Evolutionary conservation across 441 rosid genomes (phyloP).

Genomic region (Gossypium schwendimanii): DNA sequence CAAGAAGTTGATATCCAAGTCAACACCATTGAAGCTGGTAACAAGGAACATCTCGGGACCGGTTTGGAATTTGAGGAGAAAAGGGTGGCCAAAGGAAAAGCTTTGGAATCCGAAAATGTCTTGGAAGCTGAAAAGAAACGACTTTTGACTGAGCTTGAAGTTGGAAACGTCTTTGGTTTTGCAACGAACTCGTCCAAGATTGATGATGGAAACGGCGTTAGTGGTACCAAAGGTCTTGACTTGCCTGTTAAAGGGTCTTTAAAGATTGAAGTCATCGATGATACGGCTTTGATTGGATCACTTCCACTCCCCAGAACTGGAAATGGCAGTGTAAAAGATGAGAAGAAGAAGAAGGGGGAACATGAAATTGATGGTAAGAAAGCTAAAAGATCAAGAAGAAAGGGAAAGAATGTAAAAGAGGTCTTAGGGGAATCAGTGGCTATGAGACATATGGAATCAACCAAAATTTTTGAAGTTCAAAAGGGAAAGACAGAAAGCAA

Average conservation of each 20-base stretch:
- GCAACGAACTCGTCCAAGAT: conserved; percentile 2
- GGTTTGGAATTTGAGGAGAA: conserved; percentile 16
- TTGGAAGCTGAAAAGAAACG: conserved; percentile 56
- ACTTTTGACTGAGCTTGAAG: conserved; percentile 46
- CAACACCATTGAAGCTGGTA: not conserved
- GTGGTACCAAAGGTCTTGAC: conserved; percentile 25
- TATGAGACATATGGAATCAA: conserved; percentile 15
- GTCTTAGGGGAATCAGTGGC: conserved; percentile 21
- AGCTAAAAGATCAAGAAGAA: conserved; percentile 30
- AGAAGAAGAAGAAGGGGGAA: conserved; percentile 26
- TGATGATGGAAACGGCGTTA: conserved; percentile 18
- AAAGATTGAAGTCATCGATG: conserved; percentile 57
- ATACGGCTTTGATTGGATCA: conserved; percentile 54
- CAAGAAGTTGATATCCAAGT: conserved; percentile 13
- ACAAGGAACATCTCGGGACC: not conserved
- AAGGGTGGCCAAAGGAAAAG: conserved; percentile 9
- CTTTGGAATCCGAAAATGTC: conserved; percentile 19
- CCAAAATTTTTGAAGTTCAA: conserved; percentile 13
- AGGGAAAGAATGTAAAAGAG: conserved; percentile 23
- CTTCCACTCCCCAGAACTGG: conserved; percentile 27
- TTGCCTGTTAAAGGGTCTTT: conserved; percentile 33
- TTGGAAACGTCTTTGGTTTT: conserved; percentile 22
- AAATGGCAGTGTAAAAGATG: conserved; percentile 26
- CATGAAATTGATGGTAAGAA: conserved; percentile 37
- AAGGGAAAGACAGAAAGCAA: conserved; percentile 16